These are phyloP conservation scores for Neofusicoccum kwambonambiense DNA, from an alignment of 2,329 filamentous ascomycete genomes.

Conservation along the genomic window DNA sequence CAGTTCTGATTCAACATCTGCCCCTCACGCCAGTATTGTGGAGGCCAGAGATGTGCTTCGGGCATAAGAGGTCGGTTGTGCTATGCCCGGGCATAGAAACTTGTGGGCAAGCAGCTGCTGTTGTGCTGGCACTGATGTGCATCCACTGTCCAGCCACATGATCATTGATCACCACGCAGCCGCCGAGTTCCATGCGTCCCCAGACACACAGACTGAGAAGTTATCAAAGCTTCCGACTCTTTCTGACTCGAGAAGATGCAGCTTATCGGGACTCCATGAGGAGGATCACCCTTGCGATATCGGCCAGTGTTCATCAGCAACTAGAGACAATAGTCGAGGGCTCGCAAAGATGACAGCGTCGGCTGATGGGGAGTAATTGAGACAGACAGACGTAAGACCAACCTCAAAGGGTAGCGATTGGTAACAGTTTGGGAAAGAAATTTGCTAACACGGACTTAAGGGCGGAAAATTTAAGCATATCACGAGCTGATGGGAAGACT, in stretches of 20 bases:
- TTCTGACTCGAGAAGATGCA: conserved; percentile 1
- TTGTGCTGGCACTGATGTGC: conserved; percentile 4
- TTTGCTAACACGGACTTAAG: conserved; percentile 5
- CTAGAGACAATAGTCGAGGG: background rate
- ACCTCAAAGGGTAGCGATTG: background rate
- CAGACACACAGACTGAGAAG: conserved; percentile 12
- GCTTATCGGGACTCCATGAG: conserved; percentile 6
- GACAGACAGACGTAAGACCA: background rate
- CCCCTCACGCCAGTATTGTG: conserved; percentile 7
- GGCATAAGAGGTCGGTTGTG: background rate
- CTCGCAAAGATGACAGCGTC: background rate
- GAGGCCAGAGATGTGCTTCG: conserved; percentile 1
- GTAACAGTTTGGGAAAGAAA: conserved; percentile 1
- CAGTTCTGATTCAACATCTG: conserved; percentile 6
- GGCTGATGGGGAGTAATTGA: background rate
- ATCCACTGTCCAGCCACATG: conserved; percentile 12
- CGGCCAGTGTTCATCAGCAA: background rate
- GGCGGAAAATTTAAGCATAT: conserved; percentile 1
- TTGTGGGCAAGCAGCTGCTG: background rate
- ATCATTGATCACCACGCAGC: conserved; percentile 14
- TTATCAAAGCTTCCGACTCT: background rate
- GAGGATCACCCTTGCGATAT: conserved; percentile 8
- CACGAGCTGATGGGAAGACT: conserved; percentile 10
- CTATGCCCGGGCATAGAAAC: conserved; percentile 13
- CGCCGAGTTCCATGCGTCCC: conserved; percentile 2